Percentiles rank a stretch among this genome's conserved stretches.
Evolutionary conservation across 805 yeast species (phyloP).

Genomic region (Sugiyamaella smithiae): DNA sequence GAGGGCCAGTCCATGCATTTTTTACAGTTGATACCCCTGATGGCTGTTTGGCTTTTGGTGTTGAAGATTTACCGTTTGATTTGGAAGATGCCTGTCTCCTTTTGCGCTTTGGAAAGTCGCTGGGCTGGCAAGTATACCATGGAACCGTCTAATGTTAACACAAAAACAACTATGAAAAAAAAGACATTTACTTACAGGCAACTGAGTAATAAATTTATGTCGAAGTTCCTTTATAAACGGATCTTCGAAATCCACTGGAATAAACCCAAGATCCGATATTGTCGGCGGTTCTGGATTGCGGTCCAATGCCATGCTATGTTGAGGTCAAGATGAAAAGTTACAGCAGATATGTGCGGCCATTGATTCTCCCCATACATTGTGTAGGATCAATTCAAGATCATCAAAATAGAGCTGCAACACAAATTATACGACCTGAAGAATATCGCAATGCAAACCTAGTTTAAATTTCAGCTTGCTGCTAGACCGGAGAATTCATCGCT

Average conservation of each 20-base stretch:
- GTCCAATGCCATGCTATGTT: background rate
- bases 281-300: background rate
- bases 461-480: too few relatives aligned
- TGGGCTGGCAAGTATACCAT: conserved; percentile 16
- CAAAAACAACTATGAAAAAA: background rate
- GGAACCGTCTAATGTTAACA: conserved; percentile 12
- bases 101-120: conserved; percentile 14
- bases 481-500: too few relatives aligned
- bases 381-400: too few relatives aligned
- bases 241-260: conserved; percentile 17
- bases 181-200: background rate
- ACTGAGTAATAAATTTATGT: conserved; percentile 1
- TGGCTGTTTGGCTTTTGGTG: background rate
- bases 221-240: conserved; percentile 18
- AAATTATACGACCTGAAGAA: too few relatives aligned
- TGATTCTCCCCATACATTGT: too few relatives aligned
- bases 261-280: conserved; percentile 2
- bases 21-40: background rate
- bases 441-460: too few relatives aligned
- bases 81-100: too few relatives aligned
- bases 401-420: too few relatives aligned
- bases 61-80: too few relatives aligned
- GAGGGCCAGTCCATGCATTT: conserved; percentile 10
- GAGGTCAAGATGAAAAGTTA: conserved; percentile 2
- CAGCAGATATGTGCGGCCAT: background rate